phyloP scores from a whole-genome alignment of 306 rosid species.

The Herpetospermum pedunculosum region DNA sequence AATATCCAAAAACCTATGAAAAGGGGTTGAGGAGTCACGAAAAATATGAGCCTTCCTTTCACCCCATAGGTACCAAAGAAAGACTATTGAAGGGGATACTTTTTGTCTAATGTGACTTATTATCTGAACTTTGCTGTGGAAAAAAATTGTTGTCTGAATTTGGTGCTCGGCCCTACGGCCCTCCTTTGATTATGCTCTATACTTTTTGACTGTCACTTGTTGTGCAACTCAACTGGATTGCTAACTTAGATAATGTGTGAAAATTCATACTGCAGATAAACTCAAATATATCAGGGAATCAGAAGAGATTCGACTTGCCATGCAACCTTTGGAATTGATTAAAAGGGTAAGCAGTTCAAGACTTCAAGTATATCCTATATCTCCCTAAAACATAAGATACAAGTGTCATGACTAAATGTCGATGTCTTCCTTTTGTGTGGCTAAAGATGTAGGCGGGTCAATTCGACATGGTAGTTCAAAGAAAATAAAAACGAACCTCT shows the following conservation, averaged over 20 bases:
- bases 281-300: constrained; percentile 55
- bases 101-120: not conserved
- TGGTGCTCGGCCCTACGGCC: not conserved
- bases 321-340: constrained; percentile 85
- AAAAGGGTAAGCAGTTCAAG: constrained; percentile 46
- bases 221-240: too few relatives aligned
- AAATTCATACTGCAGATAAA: constrained; percentile 47
- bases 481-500: not conserved
- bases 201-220: not conserved
- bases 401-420: not conserved
- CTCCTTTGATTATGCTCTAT: not conserved
- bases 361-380: not conserved
- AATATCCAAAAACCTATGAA: too few relatives aligned
- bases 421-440: not conserved
- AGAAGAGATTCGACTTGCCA: constrained; percentile 76
- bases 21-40: too few relatives aligned
- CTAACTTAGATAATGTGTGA: not conserved
- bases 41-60: too few relatives aligned
- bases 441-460: not conserved
- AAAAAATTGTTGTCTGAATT: not conserved
- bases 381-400: not conserved
- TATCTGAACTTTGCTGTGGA: not conserved
- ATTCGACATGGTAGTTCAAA: not conserved
- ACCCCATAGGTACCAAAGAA: too few relatives aligned
- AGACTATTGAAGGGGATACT: not conserved